A percentile compares a stretch with the other conserved stretches of the same genome.
Evolutionary conservation across 768 basidiomycete species (phyloP).

Genomic region (Heimioporus sp.): DNA sequence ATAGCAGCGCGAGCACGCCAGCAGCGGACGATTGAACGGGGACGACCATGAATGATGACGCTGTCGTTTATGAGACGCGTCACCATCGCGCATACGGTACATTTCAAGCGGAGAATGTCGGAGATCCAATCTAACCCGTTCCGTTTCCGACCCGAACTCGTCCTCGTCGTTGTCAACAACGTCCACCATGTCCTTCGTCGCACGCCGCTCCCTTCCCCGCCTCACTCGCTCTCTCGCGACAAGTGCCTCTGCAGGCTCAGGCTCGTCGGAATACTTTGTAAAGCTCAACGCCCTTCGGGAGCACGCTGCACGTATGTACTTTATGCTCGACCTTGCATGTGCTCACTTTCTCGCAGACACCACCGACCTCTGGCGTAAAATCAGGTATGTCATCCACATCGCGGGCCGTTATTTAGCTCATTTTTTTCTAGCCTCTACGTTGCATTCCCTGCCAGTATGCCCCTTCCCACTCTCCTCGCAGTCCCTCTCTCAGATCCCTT

Average conservation of each 20-base stretch:
- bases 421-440: slow-evolving; percentile 57
- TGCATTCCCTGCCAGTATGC: slow-evolving; percentile 73
- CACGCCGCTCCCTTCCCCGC: slow-evolving; percentile 44
- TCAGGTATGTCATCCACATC: slow-evolving; percentile 53
- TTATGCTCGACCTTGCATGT: slow-evolving; percentile 1
- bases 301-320: slow-evolving; percentile 60
- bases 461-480: not conserved
- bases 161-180: not conserved
- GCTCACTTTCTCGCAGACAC: slow-evolving; percentile 49
- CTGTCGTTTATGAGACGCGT: slow-evolving; percentile 36
- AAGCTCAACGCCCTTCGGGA: slow-evolving; percentile 57
- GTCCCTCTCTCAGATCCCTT: slow-evolving; percentile 6
- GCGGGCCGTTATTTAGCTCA: slow-evolving; percentile 3
- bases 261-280: slow-evolving; percentile 38
- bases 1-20: slow-evolving; percentile 88
- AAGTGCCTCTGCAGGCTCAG: slow-evolving; percentile 34
- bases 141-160: slow-evolving; percentile 30
- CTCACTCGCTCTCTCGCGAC: slow-evolving; percentile 36
- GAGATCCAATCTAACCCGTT: slow-evolving; percentile 16
- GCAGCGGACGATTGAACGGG: slow-evolving; percentile 79
- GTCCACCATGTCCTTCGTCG: slow-evolving; percentile 47
- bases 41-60: slow-evolving; percentile 46
- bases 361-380: slow-evolving; percentile 81
- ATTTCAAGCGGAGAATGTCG: slow-evolving; percentile 31
- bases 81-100: slow-evolving; percentile 42